These are phyloP conservation scores for Quercus wislizeni DNA, from an alignment of 306 rosid genomes.

Conservation along the genomic window DNA sequence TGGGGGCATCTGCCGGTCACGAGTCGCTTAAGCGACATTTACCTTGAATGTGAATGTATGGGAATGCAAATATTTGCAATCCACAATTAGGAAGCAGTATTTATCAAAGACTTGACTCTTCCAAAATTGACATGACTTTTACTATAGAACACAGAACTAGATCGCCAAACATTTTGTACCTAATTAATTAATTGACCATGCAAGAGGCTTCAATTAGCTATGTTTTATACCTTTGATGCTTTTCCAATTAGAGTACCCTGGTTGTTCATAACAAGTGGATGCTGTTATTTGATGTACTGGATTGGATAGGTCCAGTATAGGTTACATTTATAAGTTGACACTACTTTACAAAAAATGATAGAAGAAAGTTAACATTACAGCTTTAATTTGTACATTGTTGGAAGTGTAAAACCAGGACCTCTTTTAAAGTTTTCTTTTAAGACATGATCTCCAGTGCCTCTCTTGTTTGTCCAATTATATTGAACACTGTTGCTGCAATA, in stretches of 20 bases:
- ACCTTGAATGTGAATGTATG: no score
- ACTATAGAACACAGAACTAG: background rate
- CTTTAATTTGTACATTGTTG: conserved; percentile 20
- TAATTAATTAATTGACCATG: background rate
- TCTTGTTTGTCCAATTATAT: conserved; percentile 78
- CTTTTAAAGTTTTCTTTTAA: conserved; percentile 16
- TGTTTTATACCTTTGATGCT: background rate
- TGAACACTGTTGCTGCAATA: conserved; percentile 91
- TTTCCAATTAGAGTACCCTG: background rate
- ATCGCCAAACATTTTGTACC: background rate
- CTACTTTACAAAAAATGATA: conserved; percentile 14
- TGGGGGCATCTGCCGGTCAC: no score
- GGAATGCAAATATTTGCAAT: background rate
- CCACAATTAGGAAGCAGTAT: background rate
- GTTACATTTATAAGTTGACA: background rate
- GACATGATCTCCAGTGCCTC: conserved; percentile 86
- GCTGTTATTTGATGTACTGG: background rate
- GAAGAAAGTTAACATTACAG: background rate
- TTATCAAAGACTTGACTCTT: background rate
- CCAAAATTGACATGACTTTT: background rate
- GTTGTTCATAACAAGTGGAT: background rate
- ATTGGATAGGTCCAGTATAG: background rate
- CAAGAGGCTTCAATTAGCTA: background rate
- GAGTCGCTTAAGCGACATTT: no score
- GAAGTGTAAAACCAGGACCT: background rate